Evolutionary conservation across 352 stramenopile species (phyloP), one percentile per base, ranked within the genome.

Genomic region (Aphanomyces astaci): DNA sequence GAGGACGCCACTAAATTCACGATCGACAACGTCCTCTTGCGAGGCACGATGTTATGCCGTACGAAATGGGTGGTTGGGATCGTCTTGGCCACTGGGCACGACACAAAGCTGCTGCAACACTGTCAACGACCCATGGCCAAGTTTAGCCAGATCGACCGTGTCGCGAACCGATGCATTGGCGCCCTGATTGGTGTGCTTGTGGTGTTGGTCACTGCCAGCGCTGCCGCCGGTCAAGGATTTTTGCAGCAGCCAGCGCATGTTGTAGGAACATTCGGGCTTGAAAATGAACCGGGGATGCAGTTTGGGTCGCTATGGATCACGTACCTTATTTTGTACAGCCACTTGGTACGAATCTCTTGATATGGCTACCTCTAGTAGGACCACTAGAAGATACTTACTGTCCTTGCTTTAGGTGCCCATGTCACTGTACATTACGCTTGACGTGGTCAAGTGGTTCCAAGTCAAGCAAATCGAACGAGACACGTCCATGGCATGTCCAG

Each of bases 401-500:
- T n/a, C n/a, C n/a, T 48, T 17, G 22, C 5, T 54, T 19, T 53
- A 65, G 56, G 56, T 99, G 5, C 97, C 97, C 2, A 95, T 99
- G 40, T 98, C 92, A 62, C 76, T 99, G 2, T 99, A 99, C 77
- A 96, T 99, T 25, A 98, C 90, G 24, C 76, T 99, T 2, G 94
- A 98, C 71, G 81, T 98, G 3, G 89, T 97, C 19, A 98, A 97
- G 59, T 96, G 97, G 73, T 94, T 92, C 62, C 93, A 98, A 81
- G 87, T 92, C 22, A 81, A 88, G 32, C 90, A 96, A 24, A 93
- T 99, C 45, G 90, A 98, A 51, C 87, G 73, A n/a, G 86, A 94
- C 30, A 78, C 75, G 0, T 78, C 79, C 24, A 84, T 94, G 72
- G 33, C 28, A 1, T 55, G 55, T 54, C 53, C 49, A 25, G 19